Evolutionary conservation across 768 basidiomycete genomes (phyloP), one percentile per base, ranked within the genome.

Genomic region (Obba rivulosa): DNA sequence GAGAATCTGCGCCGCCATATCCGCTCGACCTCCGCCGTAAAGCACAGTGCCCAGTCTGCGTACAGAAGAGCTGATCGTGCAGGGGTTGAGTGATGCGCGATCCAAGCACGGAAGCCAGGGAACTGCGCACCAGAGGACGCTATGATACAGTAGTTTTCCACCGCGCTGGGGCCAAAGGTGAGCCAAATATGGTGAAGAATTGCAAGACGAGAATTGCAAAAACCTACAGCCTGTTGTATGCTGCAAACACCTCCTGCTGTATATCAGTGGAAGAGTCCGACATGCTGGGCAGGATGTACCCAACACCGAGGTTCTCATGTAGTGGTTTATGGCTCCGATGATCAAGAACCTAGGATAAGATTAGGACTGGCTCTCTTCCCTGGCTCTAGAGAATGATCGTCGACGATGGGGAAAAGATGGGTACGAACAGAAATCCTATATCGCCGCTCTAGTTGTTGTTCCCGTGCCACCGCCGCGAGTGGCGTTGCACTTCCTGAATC

Each of bases 1-100:
- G 54, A 49, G 23, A 56, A 49, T 18, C 48, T 47, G 8, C 49
- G 34, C 9, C 45, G 41, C 54, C 54, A 56, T 50, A 56, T 56
- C 17, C 51, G 44, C n/a, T 52, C 41, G 4, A 56, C 47, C 20
- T 56, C 54, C 31, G 44, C 38, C 3, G 50, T 41, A 42, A 56
- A 44, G 22, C 50, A 49, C 22, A 56, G 43, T 38, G 46, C 17
- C 28, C 8, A 44, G 41, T 56, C 54, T 10, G 24, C 36, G 34
- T 46, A 52, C 18, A 56, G 42, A 8, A 56, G 42, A 18, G 34
- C 54, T 55, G n/a, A 28, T 43, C 9, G 17, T 11, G n/a, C 7
- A 38, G 37, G 20, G 4, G 20, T 38, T 38, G n/a, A 38, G 5
- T 38, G 8, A 20, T 7, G 7, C n/a, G n/a, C 8, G n/a, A 20